Evolutionary conservation across 805 yeast species (phyloP).

Genomic region (Yarrowia osloensis): DNA sequence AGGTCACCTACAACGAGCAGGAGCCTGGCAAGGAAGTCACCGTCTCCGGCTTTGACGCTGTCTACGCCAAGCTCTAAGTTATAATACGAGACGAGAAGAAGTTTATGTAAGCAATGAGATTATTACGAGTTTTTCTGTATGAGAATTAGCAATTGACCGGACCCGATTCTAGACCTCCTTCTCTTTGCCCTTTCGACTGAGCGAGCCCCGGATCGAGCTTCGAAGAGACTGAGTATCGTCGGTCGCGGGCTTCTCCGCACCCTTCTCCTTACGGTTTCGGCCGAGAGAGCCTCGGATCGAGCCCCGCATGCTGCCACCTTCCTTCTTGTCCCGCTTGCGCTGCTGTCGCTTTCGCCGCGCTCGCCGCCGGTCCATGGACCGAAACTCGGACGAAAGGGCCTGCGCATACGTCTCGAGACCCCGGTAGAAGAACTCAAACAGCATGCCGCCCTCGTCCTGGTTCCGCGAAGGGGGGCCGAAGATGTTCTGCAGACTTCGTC

Average conservation of each 20-base stretch:
- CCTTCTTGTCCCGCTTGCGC: background rate
- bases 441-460: background rate
- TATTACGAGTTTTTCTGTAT: background rate
- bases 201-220: constrained; percentile 4
- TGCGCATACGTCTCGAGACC: background rate
- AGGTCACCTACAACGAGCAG: constrained; percentile 53
- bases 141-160: background rate
- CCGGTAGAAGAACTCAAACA: background rate
- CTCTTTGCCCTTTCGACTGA: constrained; percentile 13
- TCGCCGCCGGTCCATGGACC: background rate
- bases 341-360: background rate
- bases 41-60: constrained; percentile 52
- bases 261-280: background rate
- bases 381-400: constrained; percentile 1
- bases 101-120: constrained; percentile 11
- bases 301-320: background rate
- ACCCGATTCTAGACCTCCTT: background rate
- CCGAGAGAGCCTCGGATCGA: constrained; percentile 5
- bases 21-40: constrained; percentile 50
- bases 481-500: constrained; percentile 12
- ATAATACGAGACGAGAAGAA: background rate
- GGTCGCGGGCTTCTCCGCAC: background rate
- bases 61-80: constrained; percentile 43
- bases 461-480: background rate
- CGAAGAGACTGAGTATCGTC: background rate